Evolutionary conservation across 345 rosid species (phyloP).

Genomic region (Syzygium grande): DNA sequence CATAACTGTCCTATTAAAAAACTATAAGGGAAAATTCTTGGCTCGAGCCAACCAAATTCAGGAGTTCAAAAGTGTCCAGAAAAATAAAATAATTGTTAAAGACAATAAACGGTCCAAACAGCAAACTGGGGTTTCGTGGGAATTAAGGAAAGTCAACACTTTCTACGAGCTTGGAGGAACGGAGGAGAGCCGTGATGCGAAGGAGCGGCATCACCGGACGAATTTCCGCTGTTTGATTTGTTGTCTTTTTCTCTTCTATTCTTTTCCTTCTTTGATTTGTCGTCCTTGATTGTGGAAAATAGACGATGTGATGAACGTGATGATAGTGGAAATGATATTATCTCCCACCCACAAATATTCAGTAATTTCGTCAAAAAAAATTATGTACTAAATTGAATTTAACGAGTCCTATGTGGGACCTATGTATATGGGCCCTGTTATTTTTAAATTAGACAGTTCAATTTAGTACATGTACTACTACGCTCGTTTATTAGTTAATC

Average conservation of each 20-base stretch:
- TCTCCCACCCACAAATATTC: neutral
- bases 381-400: neutral
- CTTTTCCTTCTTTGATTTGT: neutral
- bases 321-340: neutral
- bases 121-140: neutral
- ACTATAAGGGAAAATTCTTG: neutral
- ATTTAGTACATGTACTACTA: neutral
- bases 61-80: neutral
- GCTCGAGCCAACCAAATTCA: neutral
- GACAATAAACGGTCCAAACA: neutral
- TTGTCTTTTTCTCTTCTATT: neutral
- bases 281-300: neutral
- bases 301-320: neutral
- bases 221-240: neutral
- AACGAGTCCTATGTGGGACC: too few relatives aligned
- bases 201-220: neutral
- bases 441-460: accelerated
- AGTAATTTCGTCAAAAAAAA: neutral
- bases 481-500: neutral
- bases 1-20: neutral
- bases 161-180: neutral
- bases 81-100: neutral
- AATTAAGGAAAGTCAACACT: neutral
- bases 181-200: neutral
- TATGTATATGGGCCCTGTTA: neutral